Conservation (phyloP, 2,329 filamentous ascomycete species). For the Hypoxylon sp. region DNA sequence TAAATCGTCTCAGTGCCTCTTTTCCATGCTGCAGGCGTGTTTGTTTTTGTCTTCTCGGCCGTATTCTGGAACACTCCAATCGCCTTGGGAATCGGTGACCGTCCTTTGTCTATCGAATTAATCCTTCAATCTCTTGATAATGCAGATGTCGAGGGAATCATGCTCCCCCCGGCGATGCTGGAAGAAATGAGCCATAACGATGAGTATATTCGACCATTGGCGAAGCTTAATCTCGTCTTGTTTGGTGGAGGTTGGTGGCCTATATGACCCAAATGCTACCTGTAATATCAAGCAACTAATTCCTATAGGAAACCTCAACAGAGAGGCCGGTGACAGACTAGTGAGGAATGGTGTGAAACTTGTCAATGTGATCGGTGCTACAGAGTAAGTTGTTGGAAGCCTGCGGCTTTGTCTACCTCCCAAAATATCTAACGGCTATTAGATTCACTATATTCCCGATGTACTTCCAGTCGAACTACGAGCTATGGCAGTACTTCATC, state of each 20-base stretch:
- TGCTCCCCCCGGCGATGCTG: conserved; percentile 54
- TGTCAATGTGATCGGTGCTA: conserved; percentile 59
- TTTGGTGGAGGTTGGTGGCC: conserved; percentile 58
- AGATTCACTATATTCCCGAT: conserved; percentile 57
- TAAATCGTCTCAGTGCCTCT: conserved; percentile 50
- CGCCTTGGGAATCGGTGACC: conserved; percentile 44
- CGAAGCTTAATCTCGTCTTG: conserved; percentile 54
- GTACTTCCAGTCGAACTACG: conserved; percentile 53
- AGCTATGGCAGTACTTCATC: conserved; percentile 62
- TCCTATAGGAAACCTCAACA: conserved; percentile 56
- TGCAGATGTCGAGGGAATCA: conserved; percentile 34
- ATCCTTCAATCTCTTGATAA: conserved; percentile 44
- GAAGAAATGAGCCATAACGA: conserved; percentile 60
- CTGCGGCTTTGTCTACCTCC: neutral
- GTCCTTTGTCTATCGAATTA: conserved; percentile 47
- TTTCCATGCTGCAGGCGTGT: conserved; percentile 51
- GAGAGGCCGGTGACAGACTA: conserved; percentile 58
- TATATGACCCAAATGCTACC: neutral
- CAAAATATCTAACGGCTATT: conserved; percentile 29
- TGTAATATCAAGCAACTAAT: conserved; percentile 3
- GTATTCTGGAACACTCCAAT: conserved; percentile 45
- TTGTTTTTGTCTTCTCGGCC: conserved; percentile 37
- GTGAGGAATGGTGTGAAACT: conserved; percentile 55
- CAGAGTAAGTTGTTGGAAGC: conserved; percentile 56
- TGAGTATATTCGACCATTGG: conserved; percentile 52